Evolutionary conservation across 23 red algal genomes (phyloP).

Genomic region (Gracilaria domingensis): DNA sequence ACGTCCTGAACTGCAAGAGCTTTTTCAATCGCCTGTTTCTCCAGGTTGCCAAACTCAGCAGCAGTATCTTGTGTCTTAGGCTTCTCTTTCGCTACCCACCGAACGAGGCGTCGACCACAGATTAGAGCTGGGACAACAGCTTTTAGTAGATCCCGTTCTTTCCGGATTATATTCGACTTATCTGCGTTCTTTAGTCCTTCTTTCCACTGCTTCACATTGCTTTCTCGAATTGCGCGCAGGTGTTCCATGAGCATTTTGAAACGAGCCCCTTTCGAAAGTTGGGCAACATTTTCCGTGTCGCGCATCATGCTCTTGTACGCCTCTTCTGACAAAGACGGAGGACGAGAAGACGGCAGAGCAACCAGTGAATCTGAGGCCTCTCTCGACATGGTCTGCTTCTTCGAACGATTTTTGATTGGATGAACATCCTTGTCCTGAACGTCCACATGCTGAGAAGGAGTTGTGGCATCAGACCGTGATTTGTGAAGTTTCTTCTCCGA

Average conservation of each 20-base stretch:
- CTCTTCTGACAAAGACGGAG: constrained; percentile 33
- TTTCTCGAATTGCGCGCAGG: constrained; percentile 4
- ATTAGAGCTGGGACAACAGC: neutral
- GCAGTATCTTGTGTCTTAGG: neutral
- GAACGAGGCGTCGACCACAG: neutral
- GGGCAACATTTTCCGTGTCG: constrained; percentile 4
- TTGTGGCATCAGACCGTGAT: neutral
- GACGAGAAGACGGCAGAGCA: constrained; percentile 7
- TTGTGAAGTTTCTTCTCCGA: neutral
- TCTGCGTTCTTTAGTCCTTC: constrained; percentile 13
- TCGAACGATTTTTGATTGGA: neutral
- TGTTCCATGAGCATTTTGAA: constrained; percentile 36
- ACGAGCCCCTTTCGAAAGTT: constrained; percentile 4
- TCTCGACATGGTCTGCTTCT: constrained; percentile 9
- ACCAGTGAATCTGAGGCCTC: neutral
- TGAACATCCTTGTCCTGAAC: neutral
- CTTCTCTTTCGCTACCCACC: constrained; percentile 7
- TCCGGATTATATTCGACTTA: neutral
- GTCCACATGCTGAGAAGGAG: constrained; percentile 9
- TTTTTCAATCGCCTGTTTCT: constrained; percentile 4
- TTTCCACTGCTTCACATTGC: constrained; percentile 34
- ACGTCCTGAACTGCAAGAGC: constrained; percentile 29
- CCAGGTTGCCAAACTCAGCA: neutral
- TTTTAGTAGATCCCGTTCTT: neutral
- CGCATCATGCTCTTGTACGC: constrained; percentile 42